A percentile compares a stretch with the other conserved stretches of the same genome.
Evolutionary conservation across 371 early-diverging fungal genomes (phyloP).

Genomic region (Capniomyces stellatus): DNA sequence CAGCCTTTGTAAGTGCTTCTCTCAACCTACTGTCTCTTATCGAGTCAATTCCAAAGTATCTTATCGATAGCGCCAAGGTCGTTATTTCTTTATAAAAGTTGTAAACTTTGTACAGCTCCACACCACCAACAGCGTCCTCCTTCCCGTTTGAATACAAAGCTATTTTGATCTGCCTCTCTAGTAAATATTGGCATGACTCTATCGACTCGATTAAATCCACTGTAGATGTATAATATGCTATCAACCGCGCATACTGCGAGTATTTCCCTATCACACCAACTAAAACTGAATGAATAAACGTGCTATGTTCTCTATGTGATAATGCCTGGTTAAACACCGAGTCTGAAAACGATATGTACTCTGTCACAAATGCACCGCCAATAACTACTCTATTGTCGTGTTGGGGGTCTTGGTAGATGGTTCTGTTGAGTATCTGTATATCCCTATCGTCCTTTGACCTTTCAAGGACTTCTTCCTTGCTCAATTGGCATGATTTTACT

Average conservation of each 20-base stretch:
- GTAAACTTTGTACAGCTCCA: neutral
- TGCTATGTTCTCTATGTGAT: neutral
- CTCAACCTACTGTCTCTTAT: neutral
- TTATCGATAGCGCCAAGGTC: neutral
- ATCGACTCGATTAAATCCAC: neutral
- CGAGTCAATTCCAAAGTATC: neutral
- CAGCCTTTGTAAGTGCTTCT: neutral
- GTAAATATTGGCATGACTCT: neutral
- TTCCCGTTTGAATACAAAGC: neutral
- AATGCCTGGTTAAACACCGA: neutral
- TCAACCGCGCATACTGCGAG: neutral
- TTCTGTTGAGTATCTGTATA: too few species aligned
- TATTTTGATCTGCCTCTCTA: neutral
- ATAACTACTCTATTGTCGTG: too few species aligned
- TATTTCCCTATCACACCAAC: neutral
- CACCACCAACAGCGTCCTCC: neutral
- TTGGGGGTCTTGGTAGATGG: too few species aligned
- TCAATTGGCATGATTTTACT: too few species aligned
- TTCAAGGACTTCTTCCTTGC: too few species aligned
- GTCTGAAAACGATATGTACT: neutral
- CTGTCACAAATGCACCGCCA: neutral
- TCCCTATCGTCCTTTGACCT: too few species aligned
- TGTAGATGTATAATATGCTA: neutral
- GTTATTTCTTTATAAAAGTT: neutral
- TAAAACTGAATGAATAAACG: neutral